Conservation (phyloP, 225 moss, liverwort and hornwort species). For the Takakia lepidozioides region DNA sequence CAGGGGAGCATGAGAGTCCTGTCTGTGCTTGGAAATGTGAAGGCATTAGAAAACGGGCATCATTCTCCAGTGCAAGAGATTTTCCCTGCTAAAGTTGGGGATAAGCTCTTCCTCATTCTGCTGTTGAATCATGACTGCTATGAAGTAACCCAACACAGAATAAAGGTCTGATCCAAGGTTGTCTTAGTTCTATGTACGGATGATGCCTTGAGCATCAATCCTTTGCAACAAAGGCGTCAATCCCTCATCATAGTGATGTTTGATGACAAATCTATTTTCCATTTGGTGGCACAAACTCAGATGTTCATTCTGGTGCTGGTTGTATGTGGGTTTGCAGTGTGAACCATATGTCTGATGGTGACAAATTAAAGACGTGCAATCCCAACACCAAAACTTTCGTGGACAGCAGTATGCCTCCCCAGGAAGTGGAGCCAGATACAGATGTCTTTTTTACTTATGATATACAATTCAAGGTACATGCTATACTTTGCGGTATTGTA, state of each 20-base stretch:
- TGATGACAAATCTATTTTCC: too few relatives aligned
- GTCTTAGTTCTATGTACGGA: too few relatives aligned
- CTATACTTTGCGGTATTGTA: background rate
- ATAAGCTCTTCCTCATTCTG: too few relatives aligned
- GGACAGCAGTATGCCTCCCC: conserved; percentile 28
- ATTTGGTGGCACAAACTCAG: background rate
- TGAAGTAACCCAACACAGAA: too few relatives aligned
- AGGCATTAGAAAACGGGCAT: background rate
- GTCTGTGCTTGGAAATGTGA: background rate
- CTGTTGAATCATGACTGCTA: too few relatives aligned
- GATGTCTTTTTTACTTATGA: conserved; percentile 66
- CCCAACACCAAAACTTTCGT: conserved; percentile 37
- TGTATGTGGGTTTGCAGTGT: conserved; percentile 27
- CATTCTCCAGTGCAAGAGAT: too few relatives aligned
- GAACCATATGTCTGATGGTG: conserved; percentile 48
- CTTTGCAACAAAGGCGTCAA: too few relatives aligned
- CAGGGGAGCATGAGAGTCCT: too few relatives aligned
- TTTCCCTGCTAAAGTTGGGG: too few relatives aligned
- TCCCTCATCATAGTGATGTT: too few relatives aligned
- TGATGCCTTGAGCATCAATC: too few relatives aligned
- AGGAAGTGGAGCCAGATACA: conserved; percentile 45
- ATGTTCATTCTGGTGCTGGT: background rate
- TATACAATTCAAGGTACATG: conserved; percentile 45
- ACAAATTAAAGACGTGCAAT: conserved; percentile 47
- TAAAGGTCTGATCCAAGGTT: too few relatives aligned